Percentiles rank a stretch among this genome's conserved stretches.
Conservation (phyloP, 345 rosid genomes). For the Heritiera littoralis region DNA sequence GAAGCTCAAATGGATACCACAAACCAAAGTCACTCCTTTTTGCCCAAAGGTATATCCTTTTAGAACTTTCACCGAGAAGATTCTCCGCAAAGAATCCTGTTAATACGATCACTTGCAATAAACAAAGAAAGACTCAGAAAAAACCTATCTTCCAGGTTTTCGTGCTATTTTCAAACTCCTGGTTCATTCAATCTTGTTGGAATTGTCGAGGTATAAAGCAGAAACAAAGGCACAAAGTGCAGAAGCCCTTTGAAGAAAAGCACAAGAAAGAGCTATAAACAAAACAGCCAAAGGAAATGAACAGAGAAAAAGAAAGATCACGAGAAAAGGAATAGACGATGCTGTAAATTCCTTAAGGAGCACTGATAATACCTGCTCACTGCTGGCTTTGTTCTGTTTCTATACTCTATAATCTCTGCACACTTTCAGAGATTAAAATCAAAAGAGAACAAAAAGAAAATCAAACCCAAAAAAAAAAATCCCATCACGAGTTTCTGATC, state of each 20-base stretch:
- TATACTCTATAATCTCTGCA: conserved; percentile 16
- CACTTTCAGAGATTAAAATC: conserved; percentile 9
- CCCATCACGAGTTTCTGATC: conserved; percentile 53
- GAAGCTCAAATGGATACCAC: conserved; percentile 14
- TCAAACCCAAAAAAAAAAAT: conserved; percentile 7
- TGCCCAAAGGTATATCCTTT: background rate
- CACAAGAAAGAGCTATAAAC: background rate
- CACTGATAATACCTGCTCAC: conserved; percentile 41
- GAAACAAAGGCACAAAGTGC: conserved; percentile 18
- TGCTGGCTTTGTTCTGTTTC: conserved; percentile 25
- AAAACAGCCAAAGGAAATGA: background rate
- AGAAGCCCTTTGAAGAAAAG: background rate
- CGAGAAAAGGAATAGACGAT: conserved; percentile 49
- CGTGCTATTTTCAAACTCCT: background rate
- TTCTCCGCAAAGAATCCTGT: background rate
- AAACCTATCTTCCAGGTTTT: background rate
- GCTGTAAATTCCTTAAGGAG: conserved; percentile 51
- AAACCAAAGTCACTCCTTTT: conserved; percentile 12
- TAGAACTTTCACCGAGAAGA: background rate
- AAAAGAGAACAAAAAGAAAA: too few relatives aligned
- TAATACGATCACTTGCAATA: background rate
- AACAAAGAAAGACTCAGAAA: background rate
- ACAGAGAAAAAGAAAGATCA: conserved; percentile 30
- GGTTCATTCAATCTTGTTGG: conserved; percentile 10
- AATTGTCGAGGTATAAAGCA: conserved; percentile 19